Percentiles rank a stretch among this genome's conserved stretches.
Conservation (phyloP, 768 basidiomycete species). For the Hysterangium stoloniferum region DNA sequence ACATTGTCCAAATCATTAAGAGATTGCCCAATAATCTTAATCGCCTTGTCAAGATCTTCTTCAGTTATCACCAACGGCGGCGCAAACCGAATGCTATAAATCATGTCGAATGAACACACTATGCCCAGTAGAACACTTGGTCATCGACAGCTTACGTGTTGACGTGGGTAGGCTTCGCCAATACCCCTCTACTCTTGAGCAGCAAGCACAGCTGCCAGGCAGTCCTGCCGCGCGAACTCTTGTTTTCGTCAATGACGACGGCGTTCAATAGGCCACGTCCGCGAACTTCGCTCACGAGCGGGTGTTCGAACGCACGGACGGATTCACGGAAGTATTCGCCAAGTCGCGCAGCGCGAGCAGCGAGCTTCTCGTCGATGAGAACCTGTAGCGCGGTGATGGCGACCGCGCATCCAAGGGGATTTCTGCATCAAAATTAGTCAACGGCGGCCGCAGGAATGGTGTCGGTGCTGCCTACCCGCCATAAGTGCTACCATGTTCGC, state of each 20-base stretch:
- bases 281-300: slow-evolving; percentile 71
- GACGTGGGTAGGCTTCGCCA: slow-evolving; percentile 94
- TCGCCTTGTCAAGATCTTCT: slow-evolving; percentile 66
- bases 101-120: neutral
- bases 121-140: neutral
- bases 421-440: slow-evolving; percentile 36
- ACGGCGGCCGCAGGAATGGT: slow-evolving; percentile 1
- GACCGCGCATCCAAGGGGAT: slow-evolving; percentile 94
- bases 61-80: slow-evolving; percentile 94
- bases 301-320: slow-evolving; percentile 52
- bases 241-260: slow-evolving; percentile 81
- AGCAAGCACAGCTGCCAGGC: slow-evolving; percentile 96
- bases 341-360: slow-evolving; percentile 67
- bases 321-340: slow-evolving; percentile 75
- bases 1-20: slow-evolving; percentile 78
- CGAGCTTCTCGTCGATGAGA: slow-evolving; percentile 80
- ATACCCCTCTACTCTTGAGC: slow-evolving; percentile 81
- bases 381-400: slow-evolving; percentile 89
- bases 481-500: slow-evolving; percentile 94
- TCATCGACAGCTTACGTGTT: slow-evolving; percentile 77
- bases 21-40: slow-evolving; percentile 68
- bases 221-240: slow-evolving; percentile 67
- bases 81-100: slow-evolving; percentile 82
- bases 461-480: slow-evolving; percentile 58
- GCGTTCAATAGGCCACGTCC: slow-evolving; percentile 90